These are phyloP conservation scores for Hydnum rufescens DNA, from an alignment of 768 basidiomycete genomes.

Conservation along the genomic window DNA sequence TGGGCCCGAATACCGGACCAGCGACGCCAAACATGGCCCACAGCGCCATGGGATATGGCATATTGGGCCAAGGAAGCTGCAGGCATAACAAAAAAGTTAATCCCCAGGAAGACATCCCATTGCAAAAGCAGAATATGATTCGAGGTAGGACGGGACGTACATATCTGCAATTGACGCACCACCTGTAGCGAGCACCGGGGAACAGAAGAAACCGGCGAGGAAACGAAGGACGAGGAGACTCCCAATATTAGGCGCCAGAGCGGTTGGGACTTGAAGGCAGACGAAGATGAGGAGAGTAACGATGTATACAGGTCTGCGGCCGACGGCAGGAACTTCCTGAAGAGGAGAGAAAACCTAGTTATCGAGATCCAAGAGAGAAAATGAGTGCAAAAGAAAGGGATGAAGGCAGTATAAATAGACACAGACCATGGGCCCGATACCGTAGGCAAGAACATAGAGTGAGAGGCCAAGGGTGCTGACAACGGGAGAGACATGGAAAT, in stretches of 20 bases:
- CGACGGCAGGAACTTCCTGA: constrained; percentile 20
- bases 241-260: constrained; percentile 15
- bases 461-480: constrained; percentile 18
- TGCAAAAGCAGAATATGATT: no score
- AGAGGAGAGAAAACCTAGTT: constrained; percentile 11
- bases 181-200: constrained; percentile 20
- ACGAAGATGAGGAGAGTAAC: constrained; percentile 15
- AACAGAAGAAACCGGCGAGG: constrained; percentile 20
- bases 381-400: background rate
- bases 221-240: constrained; percentile 18
- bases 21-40: constrained; percentile 15
- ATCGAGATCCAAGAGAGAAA: background rate
- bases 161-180: constrained; percentile 18
- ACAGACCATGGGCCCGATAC: constrained; percentile 16
- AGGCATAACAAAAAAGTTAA: no score
- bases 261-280: constrained; percentile 14
- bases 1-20: constrained; percentile 18
- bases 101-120: no score
- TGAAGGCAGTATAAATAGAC: background rate
- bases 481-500: no score
- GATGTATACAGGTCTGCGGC: constrained; percentile 20
- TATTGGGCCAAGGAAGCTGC: constrained; percentile 4
- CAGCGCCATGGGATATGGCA: constrained; percentile 16
- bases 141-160: constrained; percentile 9
- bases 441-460: constrained; percentile 21